Evolutionary conservation across 441 rosid species (phyloP).

Genomic region (Daphne laureola): DNA sequence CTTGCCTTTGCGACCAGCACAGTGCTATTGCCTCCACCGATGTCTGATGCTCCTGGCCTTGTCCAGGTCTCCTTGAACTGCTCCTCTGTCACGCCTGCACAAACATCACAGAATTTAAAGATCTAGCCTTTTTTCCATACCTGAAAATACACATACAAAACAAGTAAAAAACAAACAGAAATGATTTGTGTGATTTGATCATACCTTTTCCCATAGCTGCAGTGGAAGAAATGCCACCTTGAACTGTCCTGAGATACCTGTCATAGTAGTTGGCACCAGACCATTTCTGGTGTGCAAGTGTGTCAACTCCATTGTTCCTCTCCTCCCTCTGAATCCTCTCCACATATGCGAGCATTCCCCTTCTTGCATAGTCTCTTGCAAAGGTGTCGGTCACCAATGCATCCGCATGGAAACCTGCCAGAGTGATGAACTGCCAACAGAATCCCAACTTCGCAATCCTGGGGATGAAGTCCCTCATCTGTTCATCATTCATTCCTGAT

Average conservation of each 20-base stretch:
- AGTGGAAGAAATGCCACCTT: slow-evolving; percentile 92
- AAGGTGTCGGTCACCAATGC: slow-evolving; percentile 78
- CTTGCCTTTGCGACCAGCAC: slow-evolving; percentile 73
- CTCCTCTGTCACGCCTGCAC: slow-evolving; percentile 84
- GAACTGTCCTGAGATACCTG: slow-evolving; percentile 80
- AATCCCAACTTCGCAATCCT: slow-evolving; percentile 69
- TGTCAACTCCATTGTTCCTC: slow-evolving; percentile 82
- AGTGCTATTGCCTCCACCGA: slow-evolving; percentile 35
- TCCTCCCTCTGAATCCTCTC: slow-evolving; percentile 97
- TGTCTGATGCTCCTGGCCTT: slow-evolving; percentile 43
- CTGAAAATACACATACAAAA: neutral
- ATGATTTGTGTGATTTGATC: slow-evolving; percentile 1
- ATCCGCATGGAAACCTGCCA: slow-evolving; percentile 90
- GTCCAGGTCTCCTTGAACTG: slow-evolving; percentile 93
- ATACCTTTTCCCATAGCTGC: slow-evolving; percentile 97
- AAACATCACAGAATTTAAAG: neutral
- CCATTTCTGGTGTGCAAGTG: slow-evolving; percentile 95
- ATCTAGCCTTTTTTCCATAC: neutral
- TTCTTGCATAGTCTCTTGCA: slow-evolving; percentile 64
- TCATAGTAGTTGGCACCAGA: slow-evolving; percentile 88
- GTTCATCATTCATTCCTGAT: slow-evolving; percentile 71
- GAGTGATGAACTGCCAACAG: slow-evolving; percentile 93
- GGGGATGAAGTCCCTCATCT: slow-evolving; percentile 83
- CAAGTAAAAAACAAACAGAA: neutral
- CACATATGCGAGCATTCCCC: slow-evolving; percentile 90